Evolutionary conservation across 73 alveolate species (phyloP).

Genomic region (Symbiodinium pilosum): DNA sequence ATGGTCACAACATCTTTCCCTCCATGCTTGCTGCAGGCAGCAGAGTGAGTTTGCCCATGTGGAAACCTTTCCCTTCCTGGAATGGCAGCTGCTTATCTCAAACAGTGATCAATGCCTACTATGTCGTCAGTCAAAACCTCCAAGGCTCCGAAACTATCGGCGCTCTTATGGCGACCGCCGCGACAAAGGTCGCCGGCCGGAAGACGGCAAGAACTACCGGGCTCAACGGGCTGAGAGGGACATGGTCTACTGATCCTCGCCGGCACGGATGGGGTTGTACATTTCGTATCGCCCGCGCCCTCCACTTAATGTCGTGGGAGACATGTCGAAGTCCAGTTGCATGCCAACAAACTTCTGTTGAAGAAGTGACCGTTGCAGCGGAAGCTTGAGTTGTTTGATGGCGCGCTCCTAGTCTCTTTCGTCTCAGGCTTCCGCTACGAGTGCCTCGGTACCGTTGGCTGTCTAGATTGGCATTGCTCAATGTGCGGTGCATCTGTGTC

Average conservation of each 20-base stretch:
- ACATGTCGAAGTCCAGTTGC: not conserved
- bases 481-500: not conserved
- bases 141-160: slow-evolving; percentile 41
- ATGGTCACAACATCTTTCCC: too few species aligned
- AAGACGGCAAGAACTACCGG: slow-evolving; percentile 66
- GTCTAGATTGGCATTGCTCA: not conserved
- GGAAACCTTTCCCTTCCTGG: slow-evolving; percentile 87
- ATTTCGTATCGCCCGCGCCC: too few species aligned
- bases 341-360: not conserved
- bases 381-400: not conserved
- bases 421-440: slow-evolving; percentile 62
- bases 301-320: too few species aligned
- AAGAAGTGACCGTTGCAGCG: not conserved
- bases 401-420: too few species aligned
- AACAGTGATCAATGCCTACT: not conserved
- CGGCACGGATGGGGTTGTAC: too few species aligned
- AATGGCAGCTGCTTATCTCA: slow-evolving; percentile 45
- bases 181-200: slow-evolving; percentile 77
- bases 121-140: not conserved
- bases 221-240: slow-evolving; percentile 60
- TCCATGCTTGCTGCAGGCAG: slow-evolving; percentile 2
- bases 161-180: slow-evolving; percentile 89
- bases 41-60: slow-evolving; percentile 66
- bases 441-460: slow-evolving; percentile 28
- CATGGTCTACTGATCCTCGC: slow-evolving; percentile 58